Percentiles rank a stretch among this genome's conserved stretches.
Evolutionary conservation across 768 basidiomycete species (phyloP).

Genomic region (Suillus subluteus): DNA sequence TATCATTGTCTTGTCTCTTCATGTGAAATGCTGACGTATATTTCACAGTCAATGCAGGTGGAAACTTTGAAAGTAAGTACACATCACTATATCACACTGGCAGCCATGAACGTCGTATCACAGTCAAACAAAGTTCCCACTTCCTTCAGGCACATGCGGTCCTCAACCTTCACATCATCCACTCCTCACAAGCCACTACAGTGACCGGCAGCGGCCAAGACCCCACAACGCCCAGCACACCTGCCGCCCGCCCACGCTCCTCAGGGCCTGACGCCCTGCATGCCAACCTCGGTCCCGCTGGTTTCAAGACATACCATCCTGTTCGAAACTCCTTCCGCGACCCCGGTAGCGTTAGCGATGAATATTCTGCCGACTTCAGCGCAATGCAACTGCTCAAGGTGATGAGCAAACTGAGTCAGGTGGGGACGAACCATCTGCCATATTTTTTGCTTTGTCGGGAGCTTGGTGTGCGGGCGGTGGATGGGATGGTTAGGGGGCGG

Average conservation of each 20-base stretch:
- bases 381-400: slow-evolving; percentile 81
- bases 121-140: slow-evolving; percentile 80
- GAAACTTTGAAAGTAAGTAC: slow-evolving; percentile 67
- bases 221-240: slow-evolving; percentile 34
- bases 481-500: slow-evolving; percentile 81
- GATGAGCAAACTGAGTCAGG: slow-evolving; percentile 75
- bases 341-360: slow-evolving; percentile 37
- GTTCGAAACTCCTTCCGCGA: slow-evolving; percentile 28
- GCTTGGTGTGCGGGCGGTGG: slow-evolving; percentile 81
- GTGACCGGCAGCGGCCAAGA: slow-evolving; percentile 28
- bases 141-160: slow-evolving; percentile 86
- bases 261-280: slow-evolving; percentile 54
- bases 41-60: slow-evolving; percentile 68
- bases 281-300: slow-evolving; percentile 60
- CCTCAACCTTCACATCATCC: slow-evolving; percentile 86
- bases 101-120: slow-evolving; percentile 13
- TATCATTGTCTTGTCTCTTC: slow-evolving; percentile 6
- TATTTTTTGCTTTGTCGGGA: slow-evolving; percentile 86
- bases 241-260: slow-evolving; percentile 37
- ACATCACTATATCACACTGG: not conserved
- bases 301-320: slow-evolving; percentile 63
- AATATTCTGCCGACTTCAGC: slow-evolving; percentile 68
- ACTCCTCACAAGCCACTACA: slow-evolving; percentile 62
- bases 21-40: slow-evolving; percentile 13
- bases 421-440: slow-evolving; percentile 63